These are phyloP conservation scores for Nannizzia gypsea DNA, from an alignment of 2,329 filamentous ascomycete species.

Conservation along the genomic window DNA sequence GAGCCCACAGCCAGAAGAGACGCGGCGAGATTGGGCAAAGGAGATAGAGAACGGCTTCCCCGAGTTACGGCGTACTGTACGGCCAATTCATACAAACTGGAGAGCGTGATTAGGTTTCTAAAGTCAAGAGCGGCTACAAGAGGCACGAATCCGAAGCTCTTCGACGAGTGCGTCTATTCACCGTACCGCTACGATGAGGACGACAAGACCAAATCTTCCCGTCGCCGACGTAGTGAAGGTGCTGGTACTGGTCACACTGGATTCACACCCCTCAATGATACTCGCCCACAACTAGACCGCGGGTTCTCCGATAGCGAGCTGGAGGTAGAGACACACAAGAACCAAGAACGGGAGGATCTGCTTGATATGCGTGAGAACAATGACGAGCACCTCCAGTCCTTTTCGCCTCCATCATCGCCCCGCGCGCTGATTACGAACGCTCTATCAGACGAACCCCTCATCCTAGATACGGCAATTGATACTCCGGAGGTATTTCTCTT, in stretches of 20 bases:
- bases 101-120: slow-evolving; percentile 77
- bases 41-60: slow-evolving; percentile 74
- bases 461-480: slow-evolving; percentile 80
- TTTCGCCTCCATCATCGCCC: slow-evolving; percentile 7
- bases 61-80: slow-evolving; percentile 96
- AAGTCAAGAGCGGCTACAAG: slow-evolving; percentile 70
- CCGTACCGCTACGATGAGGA: slow-evolving; percentile 68
- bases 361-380: slow-evolving; percentile 45
- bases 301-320: slow-evolving; percentile 53
- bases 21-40: slow-evolving; percentile 84
- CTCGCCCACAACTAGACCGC: slow-evolving; percentile 12
- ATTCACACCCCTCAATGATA: not conserved
- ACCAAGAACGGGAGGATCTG: slow-evolving; percentile 48
- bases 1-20: slow-evolving; percentile 86
- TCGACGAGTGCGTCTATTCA: slow-evolving; percentile 96
- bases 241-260: not conserved
- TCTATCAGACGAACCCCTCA: slow-evolving; percentile 37
- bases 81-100: slow-evolving; percentile 80
- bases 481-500: slow-evolving; percentile 93
- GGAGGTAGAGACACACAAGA: slow-evolving; percentile 50
- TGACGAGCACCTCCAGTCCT: slow-evolving; percentile 9
- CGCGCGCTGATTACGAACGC: slow-evolving; percentile 15
- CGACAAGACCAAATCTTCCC: slow-evolving; percentile 24
- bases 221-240: not conserved
- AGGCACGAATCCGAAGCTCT: slow-evolving; percentile 76